Evolutionary conservation across 805 yeast genomes (phyloP), one percentile per base, ranked within the genome.

Genomic region (Nakazawaea populi): DNA sequence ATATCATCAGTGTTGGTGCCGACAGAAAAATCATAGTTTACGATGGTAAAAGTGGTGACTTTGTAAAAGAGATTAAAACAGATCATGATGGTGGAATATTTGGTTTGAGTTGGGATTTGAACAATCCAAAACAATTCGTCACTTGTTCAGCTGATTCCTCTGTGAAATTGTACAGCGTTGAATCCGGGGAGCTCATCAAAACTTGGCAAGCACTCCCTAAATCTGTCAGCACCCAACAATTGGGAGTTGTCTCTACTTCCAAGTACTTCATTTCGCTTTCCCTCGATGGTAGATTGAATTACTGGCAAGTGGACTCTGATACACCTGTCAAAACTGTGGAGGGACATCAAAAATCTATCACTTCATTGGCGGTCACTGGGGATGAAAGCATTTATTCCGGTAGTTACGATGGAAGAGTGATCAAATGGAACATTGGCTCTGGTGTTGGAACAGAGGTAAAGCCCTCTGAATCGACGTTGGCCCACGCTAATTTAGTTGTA

Each of bases 1-100:
- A 70, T 63, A 75, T 88, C 10, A 85, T 85, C 8, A 80, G 89
- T 59, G 96, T 85, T 3, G 96, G 97, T 27, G 80, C 92, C 32
- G 98, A 94, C 67, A 79, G 95, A 56, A 69, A 74, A 46, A 79
- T 89, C 51, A 86, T 78, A 35, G 65, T 91, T 7, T 94, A 89
- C 65, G 96, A 92, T 55, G 97, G 97, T 27, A 83, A 84, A 57
- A 79, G 87, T 5, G 97, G 97, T 39, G 96, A 87, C 47, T 79
- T 76, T 56, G 49, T 83, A 14, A 74, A 75, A 49, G 78, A 75
- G 58, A 63, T 82, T 30, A 71, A 65, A 38, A 67, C 67, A 44
- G 79, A 77, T 4, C 92, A 92, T 58, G 75, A 77, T 6, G 96
- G 95, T 44, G 91, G 97, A 45, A 78, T 91, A n/a, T 87, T 83